phyloP scores from a whole-genome alignment of 441 rosid genomes.

The California macrophylla region DNA sequence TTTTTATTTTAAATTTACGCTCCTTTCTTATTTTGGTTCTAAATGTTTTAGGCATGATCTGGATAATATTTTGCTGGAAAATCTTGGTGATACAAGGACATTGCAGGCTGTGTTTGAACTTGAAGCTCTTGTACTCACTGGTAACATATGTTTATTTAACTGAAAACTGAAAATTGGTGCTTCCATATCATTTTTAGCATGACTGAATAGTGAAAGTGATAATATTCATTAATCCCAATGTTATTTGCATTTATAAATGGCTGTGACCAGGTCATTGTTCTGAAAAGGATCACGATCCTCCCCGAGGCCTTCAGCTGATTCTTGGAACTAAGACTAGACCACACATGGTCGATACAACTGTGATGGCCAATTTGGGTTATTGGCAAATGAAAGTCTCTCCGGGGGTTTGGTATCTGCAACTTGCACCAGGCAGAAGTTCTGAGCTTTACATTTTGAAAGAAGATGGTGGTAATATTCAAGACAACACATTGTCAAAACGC shows the following conservation, averaged over 20 bases:
- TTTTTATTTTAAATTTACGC: not conserved
- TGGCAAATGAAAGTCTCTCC: conserved; percentile 99
- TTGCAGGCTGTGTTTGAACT: conserved; percentile 96
- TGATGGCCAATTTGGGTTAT: conserved; percentile 98
- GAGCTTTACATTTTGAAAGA: conserved; percentile 70
- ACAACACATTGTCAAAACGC: conserved; percentile 49
- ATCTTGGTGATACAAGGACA: conserved; percentile 92
- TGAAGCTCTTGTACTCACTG: conserved; percentile 96
- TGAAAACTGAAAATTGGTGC: not conserved
- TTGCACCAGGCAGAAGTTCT: conserved; percentile 95
- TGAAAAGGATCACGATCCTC: conserved; percentile 94
- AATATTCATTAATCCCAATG: conserved; percentile 3
- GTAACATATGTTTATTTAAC: conserved; percentile 19
- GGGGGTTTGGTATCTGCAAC: conserved; percentile 96
- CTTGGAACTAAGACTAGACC: conserved; percentile 85
- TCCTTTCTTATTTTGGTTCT: conserved; percentile 17
- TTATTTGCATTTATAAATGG: conserved; percentile 6
- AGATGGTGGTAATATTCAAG: conserved; percentile 39
- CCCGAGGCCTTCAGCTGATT: conserved; percentile 96
- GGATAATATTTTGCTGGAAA: conserved; percentile 97
- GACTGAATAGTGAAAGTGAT: conserved; percentile 17
- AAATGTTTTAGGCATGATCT: conserved; percentile 71
- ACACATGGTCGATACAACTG: conserved; percentile 93
- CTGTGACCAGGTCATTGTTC: conserved; percentile 74
- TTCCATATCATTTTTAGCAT: conserved; percentile 12